phyloP scores from a whole-genome alignment of 1,139 yeast genomes.

The Yamadazyma friedrichii region DNA sequence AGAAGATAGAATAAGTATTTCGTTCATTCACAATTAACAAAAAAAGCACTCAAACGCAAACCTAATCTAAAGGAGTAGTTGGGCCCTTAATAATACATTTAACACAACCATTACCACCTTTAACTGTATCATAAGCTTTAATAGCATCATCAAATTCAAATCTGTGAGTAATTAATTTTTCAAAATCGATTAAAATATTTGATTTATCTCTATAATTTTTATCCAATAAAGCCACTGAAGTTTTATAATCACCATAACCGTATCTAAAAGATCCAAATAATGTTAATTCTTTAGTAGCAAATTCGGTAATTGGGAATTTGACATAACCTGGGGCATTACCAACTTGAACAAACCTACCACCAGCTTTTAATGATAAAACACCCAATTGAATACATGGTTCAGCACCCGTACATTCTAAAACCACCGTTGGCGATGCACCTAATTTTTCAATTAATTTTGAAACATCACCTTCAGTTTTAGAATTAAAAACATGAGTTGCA shows the following conservation, averaged over 20 bases:
- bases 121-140: slow-evolving; percentile 74
- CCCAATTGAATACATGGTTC: slow-evolving; percentile 68
- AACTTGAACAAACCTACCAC: slow-evolving; percentile 71
- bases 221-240: slow-evolving; percentile 65
- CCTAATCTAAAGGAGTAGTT: slow-evolving; percentile 6
- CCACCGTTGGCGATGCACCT: slow-evolving; percentile 54
- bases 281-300: slow-evolving; percentile 67
- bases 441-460: slow-evolving; percentile 35
- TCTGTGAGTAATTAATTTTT: slow-evolving; percentile 72
- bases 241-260: slow-evolving; percentile 73
- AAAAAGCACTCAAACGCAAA: too few species aligned
- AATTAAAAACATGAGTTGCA: slow-evolving; percentile 62
- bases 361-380: slow-evolving; percentile 53
- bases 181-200: slow-evolving; percentile 40
- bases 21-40: too few species aligned
- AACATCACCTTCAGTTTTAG: slow-evolving; percentile 40
- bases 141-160: slow-evolving; percentile 73
- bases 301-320: slow-evolving; percentile 70
- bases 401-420: slow-evolving; percentile 69
- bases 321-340: slow-evolving; percentile 73
- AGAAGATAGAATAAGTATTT: too few species aligned
- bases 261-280: slow-evolving; percentile 82
- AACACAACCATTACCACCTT: slow-evolving; percentile 43
- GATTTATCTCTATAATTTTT: slow-evolving; percentile 61
- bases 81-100: slow-evolving; percentile 50